phyloP scores from a whole-genome alignment of 331 rosid genomes.

The Quercus lobata region DNA sequence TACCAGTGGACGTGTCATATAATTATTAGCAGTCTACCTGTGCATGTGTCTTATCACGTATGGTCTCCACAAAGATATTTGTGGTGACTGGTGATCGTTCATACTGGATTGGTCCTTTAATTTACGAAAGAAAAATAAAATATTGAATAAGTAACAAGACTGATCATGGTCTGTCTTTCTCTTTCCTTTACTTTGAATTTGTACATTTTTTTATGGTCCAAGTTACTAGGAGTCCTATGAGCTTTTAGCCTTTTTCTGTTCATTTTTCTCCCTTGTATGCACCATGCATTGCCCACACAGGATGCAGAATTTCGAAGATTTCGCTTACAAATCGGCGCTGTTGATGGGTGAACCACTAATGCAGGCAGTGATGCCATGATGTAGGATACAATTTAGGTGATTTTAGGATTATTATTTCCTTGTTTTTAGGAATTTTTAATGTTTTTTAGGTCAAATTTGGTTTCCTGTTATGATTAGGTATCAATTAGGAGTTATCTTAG shows the following conservation, averaged over 20 bases:
- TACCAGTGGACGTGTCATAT: not conserved
- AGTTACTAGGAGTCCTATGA: not conserved
- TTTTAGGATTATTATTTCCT: too few relatives aligned
- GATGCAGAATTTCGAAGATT: not conserved
- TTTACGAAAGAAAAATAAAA: not conserved
- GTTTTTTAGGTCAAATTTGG: rapidly evolving
- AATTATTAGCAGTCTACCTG: too few relatives aligned
- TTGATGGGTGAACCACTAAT: not conserved
- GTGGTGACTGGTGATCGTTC: too few relatives aligned
- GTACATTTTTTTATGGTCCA: not conserved
- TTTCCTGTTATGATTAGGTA: too few relatives aligned
- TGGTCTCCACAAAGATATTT: too few relatives aligned
- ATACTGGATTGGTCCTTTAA: too few relatives aligned
- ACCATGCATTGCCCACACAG: not conserved
- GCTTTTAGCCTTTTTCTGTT: not conserved
- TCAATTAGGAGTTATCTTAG: rapidly evolving
- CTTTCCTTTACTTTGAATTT: not conserved
- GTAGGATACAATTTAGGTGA: too few relatives aligned
- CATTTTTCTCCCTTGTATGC: not conserved
- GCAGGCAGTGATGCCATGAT: too few relatives aligned
- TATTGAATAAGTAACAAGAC: not conserved
- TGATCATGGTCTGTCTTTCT: too few relatives aligned
- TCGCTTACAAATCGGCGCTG: not conserved
- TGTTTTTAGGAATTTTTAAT: too few relatives aligned
- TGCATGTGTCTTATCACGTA: too few relatives aligned